Base-by-base conservation (phyloP, 768 basidiomycete species). In the Xerocomus potaroensis region DNA sequence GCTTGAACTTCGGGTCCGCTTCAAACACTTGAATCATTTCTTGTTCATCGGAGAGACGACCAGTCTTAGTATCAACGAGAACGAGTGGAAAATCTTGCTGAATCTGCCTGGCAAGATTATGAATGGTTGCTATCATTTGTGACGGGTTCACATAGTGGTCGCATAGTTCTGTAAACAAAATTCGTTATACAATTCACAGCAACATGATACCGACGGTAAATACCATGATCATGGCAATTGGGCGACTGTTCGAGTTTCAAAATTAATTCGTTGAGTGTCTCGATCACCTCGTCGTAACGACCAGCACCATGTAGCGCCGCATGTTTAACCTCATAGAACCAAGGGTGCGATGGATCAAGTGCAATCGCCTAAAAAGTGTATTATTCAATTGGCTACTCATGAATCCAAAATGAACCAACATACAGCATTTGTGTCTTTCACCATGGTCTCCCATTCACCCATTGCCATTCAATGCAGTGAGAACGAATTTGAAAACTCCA, bases 251-350 rank as follows among this genome's bases (percentile, higher is more conserved):
- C 22, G 15, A 53, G 21, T 26, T 26, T 44, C 33, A 19, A 30
- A 23, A 45, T 7, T 38, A 59, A 41, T 12, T 44, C 39, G 6
- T 50, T 15, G 4, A 47, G 14, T 6, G 59, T 22, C 19, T 36
- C 39, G 11, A 59, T 54, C 4, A 55, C 58, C 18, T 59, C 59
- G 3, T 46, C 39, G n/a, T 57, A 58, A 19, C 22, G 39, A 32
- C 46, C 31, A 29, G 33, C 27, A 23, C 55, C 51, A n/a, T 50
- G 48, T 4, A 61, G 38, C 8, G 51, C 58, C 4, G 38, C 21
- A 36, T 47, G 49, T 26, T 40, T 59, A 8, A 23, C 19, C 34
- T 59, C 34, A 8, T 61, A 54, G 0, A 48, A 32, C 29, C 21
- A 16, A 32, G 36, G 48, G 15, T 42, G 21, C 10, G 42, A 48